These are phyloP conservation scores for Colletotrichum sp. DNA, from an alignment of 2,329 filamentous ascomycete genomes.

Conservation along the genomic window DNA sequence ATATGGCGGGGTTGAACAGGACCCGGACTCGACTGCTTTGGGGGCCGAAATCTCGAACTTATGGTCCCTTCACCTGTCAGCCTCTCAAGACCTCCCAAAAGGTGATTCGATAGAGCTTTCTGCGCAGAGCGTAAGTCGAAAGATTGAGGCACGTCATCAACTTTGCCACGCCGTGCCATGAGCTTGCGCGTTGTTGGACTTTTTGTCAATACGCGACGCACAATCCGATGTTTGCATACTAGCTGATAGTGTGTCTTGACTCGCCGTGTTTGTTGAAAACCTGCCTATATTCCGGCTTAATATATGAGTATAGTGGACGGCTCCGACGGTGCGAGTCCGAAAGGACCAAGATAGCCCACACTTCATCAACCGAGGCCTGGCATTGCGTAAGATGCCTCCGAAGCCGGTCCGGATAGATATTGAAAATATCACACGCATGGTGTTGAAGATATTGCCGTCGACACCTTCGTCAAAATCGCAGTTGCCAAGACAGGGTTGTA, in stretches of 20 bases:
- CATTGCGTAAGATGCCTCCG: not conserved
- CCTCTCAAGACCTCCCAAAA: too few species aligned
- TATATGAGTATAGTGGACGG: not conserved
- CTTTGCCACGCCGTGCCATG: not conserved
- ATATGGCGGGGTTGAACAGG: not conserved
- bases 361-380: not conserved
- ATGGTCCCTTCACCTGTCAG: not conserved
- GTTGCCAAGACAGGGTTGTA: not conserved
- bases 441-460: not conserved
- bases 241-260: not conserved
- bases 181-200: not conserved
- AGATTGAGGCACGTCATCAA: not conserved
- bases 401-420: not conserved
- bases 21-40: not conserved
- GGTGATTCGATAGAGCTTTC: not conserved
- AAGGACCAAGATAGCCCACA: not conserved
- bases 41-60: not conserved
- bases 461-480: not conserved
- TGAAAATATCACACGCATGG: not conserved
- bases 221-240: not conserved
- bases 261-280: not conserved
- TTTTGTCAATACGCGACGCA: not conserved
- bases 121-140: not conserved
- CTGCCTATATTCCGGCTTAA: not conserved
- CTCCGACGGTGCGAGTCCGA: not conserved